These are phyloP conservation scores for Glycine soja DNA, from an alignment of 306 rosid genomes.

Conservation along the genomic window DNA sequence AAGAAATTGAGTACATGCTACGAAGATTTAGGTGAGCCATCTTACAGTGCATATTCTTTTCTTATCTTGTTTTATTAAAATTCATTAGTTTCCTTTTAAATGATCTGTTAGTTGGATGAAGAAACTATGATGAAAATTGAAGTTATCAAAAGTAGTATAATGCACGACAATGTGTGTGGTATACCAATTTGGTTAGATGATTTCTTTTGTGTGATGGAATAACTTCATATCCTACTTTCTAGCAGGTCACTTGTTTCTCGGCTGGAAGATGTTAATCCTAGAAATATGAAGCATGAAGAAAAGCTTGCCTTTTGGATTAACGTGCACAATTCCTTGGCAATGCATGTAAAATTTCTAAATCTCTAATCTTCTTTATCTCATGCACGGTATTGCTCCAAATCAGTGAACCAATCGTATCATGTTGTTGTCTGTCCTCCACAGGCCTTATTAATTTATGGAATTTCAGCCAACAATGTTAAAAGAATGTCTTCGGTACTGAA, in stretches of 20 bases:
- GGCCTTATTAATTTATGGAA: constrained; percentile 87
- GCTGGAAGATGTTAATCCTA: constrained; percentile 71
- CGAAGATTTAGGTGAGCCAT: constrained; percentile 75
- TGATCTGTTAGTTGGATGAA: constrained; percentile 35
- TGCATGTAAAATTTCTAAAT: constrained; percentile 78
- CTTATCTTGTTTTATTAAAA: constrained; percentile 7
- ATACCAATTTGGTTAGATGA: not conserved
- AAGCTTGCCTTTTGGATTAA: constrained; percentile 97
- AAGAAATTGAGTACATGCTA: constrained; percentile 73
- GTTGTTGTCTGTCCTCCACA: constrained; percentile 52
- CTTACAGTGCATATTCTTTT: constrained; percentile 15
- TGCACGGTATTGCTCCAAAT: constrained; percentile 38
- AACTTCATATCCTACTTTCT: constrained; percentile 24
- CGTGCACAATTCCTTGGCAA: constrained; percentile 85
- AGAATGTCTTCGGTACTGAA: constrained; percentile 83
- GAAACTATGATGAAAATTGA: constrained; percentile 26
- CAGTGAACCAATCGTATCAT: constrained; percentile 14
- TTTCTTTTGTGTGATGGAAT: constrained; percentile 1
- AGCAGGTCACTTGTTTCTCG: constrained; percentile 80
- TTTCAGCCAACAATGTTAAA: constrained; percentile 73
- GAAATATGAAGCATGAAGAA: constrained; percentile 84
- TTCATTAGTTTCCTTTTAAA: constrained; percentile 4
- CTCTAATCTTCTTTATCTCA: constrained; percentile 4
- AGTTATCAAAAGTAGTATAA: not conserved
- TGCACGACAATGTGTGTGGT: not conserved